Percentiles rank a stretch among this genome's conserved stretches.
Conservation (phyloP, 1,284 basidiomycete species). For the Paramarasmius palmivorus region DNA sequence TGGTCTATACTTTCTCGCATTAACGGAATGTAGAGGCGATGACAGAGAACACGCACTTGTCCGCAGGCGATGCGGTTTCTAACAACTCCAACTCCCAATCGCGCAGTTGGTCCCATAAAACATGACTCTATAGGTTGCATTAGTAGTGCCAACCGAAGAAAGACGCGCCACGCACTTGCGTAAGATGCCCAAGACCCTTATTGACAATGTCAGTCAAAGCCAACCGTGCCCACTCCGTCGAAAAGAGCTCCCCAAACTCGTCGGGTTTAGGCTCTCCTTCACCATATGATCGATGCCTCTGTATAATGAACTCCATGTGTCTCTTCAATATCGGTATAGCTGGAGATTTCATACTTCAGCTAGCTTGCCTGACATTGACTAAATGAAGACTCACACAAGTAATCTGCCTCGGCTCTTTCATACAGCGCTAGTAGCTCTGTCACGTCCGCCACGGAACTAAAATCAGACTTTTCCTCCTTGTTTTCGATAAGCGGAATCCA, state of each 20-base stretch:
- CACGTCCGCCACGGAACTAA: slow-evolving; percentile 51
- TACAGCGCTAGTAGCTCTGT: slow-evolving; percentile 66
- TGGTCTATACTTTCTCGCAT: slow-evolving; percentile 27
- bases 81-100: slow-evolving; percentile 77
- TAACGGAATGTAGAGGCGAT: background rate
- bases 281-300: slow-evolving; percentile 49
- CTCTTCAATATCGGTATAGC: slow-evolving; percentile 72
- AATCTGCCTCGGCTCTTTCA: slow-evolving; percentile 73
- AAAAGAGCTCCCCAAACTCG: slow-evolving; percentile 55
- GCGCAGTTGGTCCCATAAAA: slow-evolving; percentile 70
- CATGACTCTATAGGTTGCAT: slow-evolving; percentile 52
- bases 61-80: slow-evolving; percentile 40
- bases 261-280: slow-evolving; percentile 41
- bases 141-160: slow-evolving; percentile 4
- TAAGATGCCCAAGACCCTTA: slow-evolving; percentile 63
- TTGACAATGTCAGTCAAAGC: slow-evolving; percentile 54
- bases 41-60: slow-evolving; percentile 41
- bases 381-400: slow-evolving; percentile 66
- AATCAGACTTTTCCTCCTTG: slow-evolving; percentile 48
- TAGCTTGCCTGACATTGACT: background rate
- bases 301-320: slow-evolving; percentile 70
- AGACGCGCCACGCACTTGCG: slow-evolving; percentile 41
- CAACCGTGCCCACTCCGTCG: slow-evolving; percentile 57
- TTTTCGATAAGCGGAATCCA: slow-evolving; percentile 64
- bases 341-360: slow-evolving; percentile 30